Evolutionary conservation across 495 filamentous ascomycete species (phyloP), one percentile per base, ranked within the genome.

Genomic region (Aspergillus avenaceus): DNA sequence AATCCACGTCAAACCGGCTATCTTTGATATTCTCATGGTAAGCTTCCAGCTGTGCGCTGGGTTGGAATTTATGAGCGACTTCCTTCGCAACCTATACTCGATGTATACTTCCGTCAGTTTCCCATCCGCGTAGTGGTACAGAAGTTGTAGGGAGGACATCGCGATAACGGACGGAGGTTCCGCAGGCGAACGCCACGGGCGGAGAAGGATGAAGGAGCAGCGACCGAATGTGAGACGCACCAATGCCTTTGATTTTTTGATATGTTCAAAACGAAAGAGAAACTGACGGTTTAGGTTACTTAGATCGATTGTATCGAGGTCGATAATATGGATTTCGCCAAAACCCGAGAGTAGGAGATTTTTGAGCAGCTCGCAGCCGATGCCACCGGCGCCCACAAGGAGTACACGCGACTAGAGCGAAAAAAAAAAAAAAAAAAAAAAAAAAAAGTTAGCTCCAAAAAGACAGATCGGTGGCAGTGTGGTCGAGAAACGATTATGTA

Each of bases 251-350:
- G 93, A 81, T 62, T 96, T 96, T 64, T 96, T 96, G 69, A 99
- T 97, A 61, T 99, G 93, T 61, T 97, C 91, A 59, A 92, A 86
- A 37, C 91, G 82, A 71, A 99, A 99, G 41, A 99, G 84, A 59
- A 99, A 99, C 63, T 99, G 93, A 14, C 93, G 89, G 60, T 99
- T 99, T 41, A 99, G 78, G 60, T 99, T 99, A 73, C 89, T 95
- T 5, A 99, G 75, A 59, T 99, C 93, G 65, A 99, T 97, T 0
- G 93, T 99, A 64, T 99, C 93, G 26, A 99, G 84, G 65, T 99
- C 93, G 54, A 99, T 89, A 43, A 99, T 84, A 66, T 97, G 91
- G 40, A 97, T 83, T 71, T 96, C 90, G 40, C 91, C 91, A 59
- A 97, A 97, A 55, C 95, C 95, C 43, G 85, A 87, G 21, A 95